phyloP scores from a whole-genome alignment of 768 basidiomycete species.

The Mycena venus region DNA sequence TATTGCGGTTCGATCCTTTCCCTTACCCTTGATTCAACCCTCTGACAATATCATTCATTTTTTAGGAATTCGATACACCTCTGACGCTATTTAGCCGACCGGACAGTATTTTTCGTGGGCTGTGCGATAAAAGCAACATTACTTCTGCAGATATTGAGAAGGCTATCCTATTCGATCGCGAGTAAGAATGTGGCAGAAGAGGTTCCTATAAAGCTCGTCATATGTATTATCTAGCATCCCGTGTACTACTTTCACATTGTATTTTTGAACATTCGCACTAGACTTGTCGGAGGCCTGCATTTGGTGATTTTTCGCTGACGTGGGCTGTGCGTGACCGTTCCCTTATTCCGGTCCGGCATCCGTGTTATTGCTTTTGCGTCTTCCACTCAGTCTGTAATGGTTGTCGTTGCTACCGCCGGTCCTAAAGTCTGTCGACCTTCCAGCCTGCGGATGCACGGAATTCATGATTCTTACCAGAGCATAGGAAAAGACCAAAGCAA shows the following conservation, averaged over 20 bases:
- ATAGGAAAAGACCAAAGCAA: conserved; percentile 77
- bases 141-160: conserved; percentile 55
- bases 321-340: neutral
- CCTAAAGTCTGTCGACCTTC: conserved; percentile 9
- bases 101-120: conserved; percentile 60
- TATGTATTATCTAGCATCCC: neutral
- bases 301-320: no score
- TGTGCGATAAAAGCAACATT: conserved; percentile 64
- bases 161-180: conserved; percentile 20
- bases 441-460: neutral
- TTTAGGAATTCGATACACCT: conserved; percentile 66
- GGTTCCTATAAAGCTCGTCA: neutral
- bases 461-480: conserved; percentile 38
- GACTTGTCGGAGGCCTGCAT: no score
- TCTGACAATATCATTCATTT: neutral
- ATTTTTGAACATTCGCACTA: no score
- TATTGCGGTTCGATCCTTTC: conserved; percentile 56
- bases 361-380: neutral
- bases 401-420: neutral
- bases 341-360: no score
- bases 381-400: neutral
- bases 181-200: neutral
- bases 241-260: no score
- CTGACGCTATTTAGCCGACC: conserved; percentile 56
- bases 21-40: neutral